phyloP scores from a whole-genome alignment of 164 flowering plant genomes.

The Pachysandra terminalis region DNA sequence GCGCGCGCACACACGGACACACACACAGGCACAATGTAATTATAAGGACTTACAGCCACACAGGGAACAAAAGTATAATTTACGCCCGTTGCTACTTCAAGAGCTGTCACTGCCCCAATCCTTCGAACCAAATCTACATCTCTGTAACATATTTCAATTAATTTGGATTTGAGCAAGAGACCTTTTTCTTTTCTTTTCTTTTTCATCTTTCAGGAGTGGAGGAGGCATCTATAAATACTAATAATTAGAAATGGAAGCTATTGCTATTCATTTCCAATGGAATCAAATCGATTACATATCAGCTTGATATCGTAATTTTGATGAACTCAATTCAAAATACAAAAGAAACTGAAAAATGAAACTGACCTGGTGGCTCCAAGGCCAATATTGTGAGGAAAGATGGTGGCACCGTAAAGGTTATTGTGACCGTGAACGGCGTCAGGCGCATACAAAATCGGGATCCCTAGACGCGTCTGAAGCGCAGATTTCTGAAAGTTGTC shows the following conservation, averaged over 20 bases:
- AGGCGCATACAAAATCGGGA: constrained; percentile 57
- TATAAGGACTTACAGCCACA: constrained; percentile 57
- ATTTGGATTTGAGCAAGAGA: background rate
- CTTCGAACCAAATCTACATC: constrained; percentile 56
- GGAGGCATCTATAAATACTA: too few species aligned
- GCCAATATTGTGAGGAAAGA: constrained; percentile 68
- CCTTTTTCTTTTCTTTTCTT: too few species aligned
- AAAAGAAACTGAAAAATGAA: background rate
- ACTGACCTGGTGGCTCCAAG: constrained; percentile 67
- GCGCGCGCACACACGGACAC: background rate
- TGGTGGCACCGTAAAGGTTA: constrained; percentile 58
- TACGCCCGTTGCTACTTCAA: constrained; percentile 72
- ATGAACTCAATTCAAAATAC: too few species aligned
- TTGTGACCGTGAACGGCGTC: constrained; percentile 81
- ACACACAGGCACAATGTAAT: background rate
- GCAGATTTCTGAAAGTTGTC: constrained; percentile 50
- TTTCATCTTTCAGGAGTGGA: background rate
- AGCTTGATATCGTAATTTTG: too few species aligned
- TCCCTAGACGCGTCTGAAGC: constrained; percentile 51
- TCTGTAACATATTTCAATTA: constrained; percentile 23
- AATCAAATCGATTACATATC: too few species aligned
- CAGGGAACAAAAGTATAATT: constrained; percentile 67
- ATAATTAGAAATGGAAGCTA: too few species aligned
- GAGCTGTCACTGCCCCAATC: constrained; percentile 71
- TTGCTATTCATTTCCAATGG: too few species aligned